Base-by-base conservation (phyloP, 805 yeast species). In the Teunomyces barrocoloradensis region DNA sequence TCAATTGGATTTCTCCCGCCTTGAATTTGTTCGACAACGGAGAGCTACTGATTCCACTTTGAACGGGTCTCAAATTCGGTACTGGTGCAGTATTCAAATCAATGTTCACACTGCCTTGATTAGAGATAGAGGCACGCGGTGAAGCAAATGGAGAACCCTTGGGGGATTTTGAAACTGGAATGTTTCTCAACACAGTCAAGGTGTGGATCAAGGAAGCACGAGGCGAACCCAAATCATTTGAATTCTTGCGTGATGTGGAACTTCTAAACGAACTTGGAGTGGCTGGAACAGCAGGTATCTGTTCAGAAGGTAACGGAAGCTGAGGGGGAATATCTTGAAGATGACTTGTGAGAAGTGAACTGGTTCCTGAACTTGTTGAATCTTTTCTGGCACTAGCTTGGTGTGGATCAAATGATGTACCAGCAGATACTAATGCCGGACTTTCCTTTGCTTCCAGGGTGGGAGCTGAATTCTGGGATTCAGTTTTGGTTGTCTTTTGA, bases 241-340 rank as follows among this genome's bases (percentile, higher is more conserved):
- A 71, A 42, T 60, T 63, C 49, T 59, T 69, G 30, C 76, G 49
- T 5, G 75, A 70, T 21, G 65, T 52, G 2, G 68, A 58, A 18
- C 36, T 49, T 42, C 67, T 64, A 50, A 65, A 71, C 1, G 73
- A 65, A 0, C 53, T 25, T 1, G 71, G 68, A 3, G 70, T 60
- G 0, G 68, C 58, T 2, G 77, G 77, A 4, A 70, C 69, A 11
- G 71, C 64, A 0, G 78, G 78, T 20, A 79, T 61, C 13, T 81
- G 78, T 37, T 77, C 84, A 11, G 56, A 62, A 3, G 91, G 91
- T 49, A 79, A 66, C 1, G 85, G 81, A 13, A 73, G 61, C 44
- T 71, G 78, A 0, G 85, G 81, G 0, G 90, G 89, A 4, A 85
- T 66, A 45, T 68, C 77, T 36, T 64, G 68, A 18, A 65, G 55